Evolutionary conservation across 768 basidiomycete genomes (phyloP), one percentile per base, ranked within the genome.

Genomic region (Lactarius akahatsu): DNA sequence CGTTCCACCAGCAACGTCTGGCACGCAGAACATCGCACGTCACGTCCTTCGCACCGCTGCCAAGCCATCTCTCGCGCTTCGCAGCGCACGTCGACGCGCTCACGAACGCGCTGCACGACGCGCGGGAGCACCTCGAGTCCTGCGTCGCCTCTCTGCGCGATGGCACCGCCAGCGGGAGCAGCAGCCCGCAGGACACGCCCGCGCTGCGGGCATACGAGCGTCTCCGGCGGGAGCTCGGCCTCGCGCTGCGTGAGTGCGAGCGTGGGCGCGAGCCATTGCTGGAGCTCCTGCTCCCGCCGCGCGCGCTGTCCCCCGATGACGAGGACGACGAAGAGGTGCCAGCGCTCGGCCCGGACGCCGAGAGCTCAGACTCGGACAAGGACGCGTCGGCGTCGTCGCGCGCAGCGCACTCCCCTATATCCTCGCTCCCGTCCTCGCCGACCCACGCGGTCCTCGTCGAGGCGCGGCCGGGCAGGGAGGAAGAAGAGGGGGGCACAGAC

Each of bases 231-330:
- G 90, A 93, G 71, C 81, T 94, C 9, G 92, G 92, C 9, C 75
- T 89, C 28, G 92, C 91, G 1, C 76, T 94, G 36, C 78, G 91
- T 8, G 92, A 94, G 71, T 94, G 91, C 72, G 92, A 94, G 75
- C 83, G 92, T 9, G 92, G 92, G 0, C 79, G 89, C 20, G 87
- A 85, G 47, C 82, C 83, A 20, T 77, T 94, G 38, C 70, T 87
- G 1, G 82, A 85, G 59, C 76, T 89, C 62, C 75, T 91, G 4
- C 73, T 79, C n/a, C 86, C 86, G 0, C 76, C 78, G 4, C 69
- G 62, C 70, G 41, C 32, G 61, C 38, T 70, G 5, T 74, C 77
- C 5, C 79, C 78, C 0, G 80, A 79, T 2, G 80, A 78, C 23
- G 79, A 81, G 8, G 32, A 78, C 20, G 80, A 78, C 20, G 81